Base-by-base conservation (phyloP, 2,329 filamentous ascomycete genomes). In the Xylaria multiplex region DNA sequence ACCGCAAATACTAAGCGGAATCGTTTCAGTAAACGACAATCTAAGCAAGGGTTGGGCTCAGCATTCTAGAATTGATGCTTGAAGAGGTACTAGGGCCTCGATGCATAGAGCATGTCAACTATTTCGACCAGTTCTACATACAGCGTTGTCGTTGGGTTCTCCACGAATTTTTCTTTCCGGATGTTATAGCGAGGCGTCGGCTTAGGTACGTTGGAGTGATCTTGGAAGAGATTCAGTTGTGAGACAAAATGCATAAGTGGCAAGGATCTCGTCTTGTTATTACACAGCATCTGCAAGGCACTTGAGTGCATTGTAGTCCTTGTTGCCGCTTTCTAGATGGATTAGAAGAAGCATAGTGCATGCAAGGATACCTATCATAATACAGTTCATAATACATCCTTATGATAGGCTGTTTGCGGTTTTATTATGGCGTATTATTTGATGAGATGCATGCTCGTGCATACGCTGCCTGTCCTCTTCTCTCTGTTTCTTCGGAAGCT, bases 41-140 rank as follows among this genome's bases (percentile, higher is more conserved):
- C 92, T 16, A 97, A 96, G 81, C 97, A 93, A 78, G 94, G 95
- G n/a, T 86, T 97, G 55, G 93, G 93, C 32, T 91, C 94, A 55
- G 91, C 93, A 57, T 97, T 97, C 77, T 97, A 76, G 81, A 46
- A 37, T 49, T 35, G 52, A 40, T 46, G 58, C 42, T 46, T 50
- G 27, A 49, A 68, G 54, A 64, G 27, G 59, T 57, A 60, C 64
- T 66, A 69, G 62, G 59, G 22, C 53, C 37, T 64, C 62, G 59
- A 30, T 57, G 57, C 65, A 69, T 63, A 57, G 52, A 65, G 27
- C 60, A 49, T 60, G n/a, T 63, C 48, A 27, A 62, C 53, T 61
- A 53, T 61, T 65, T 64, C 56, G 55, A 56, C 46, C 40, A 63
- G 61, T 58, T 54, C 24, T 37, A 53, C 65, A 67, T 48, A 61